Base-by-base conservation (phyloP, 768 basidiomycete species). In the Phaeotremella fagi region DNA sequence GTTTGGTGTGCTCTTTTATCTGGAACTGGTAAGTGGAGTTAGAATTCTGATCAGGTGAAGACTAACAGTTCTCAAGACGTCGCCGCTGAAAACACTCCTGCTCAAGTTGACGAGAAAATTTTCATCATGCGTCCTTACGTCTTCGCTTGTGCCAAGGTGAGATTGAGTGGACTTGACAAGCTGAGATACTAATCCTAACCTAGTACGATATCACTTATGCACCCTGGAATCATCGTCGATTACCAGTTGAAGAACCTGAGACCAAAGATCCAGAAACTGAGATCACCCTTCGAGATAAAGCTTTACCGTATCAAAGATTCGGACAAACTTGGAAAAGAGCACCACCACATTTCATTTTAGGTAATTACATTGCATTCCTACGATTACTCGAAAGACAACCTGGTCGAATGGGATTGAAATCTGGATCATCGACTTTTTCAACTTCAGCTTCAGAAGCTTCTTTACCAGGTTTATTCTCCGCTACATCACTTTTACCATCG, bases 81-180 rank as follows among this genome's bases (percentile, higher is more conserved):
- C 16, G 49, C 53, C 1, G 47, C 52, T 9, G 65, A 64, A 29
- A 70, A 73, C 42, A 66, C 60, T 3, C 33, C 56, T 11, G 54
- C 58, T n/a, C 72, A 75, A 38, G 63, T 72, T n/a, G 76, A 75
- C 35, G 70, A 76, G 50, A 72, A 72, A 48, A 68, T 76, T 47
- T 77, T 76, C 55, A 74, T 76, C 33, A 58, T 76, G 43, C 66
- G 75, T 27, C 75, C 76, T 2, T 77, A 71, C 49, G 77, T 77
- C 5, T 77, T 78, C 52, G 76, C 75, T 0, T 75, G 70, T 26
- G 75, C 75, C 57, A 72, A 75, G 55, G 75, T 76, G 27, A 20
- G 68, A 69, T 20, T 25, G 31, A 14, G 14, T 6, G n/a, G 27
- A 4, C 0, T 28, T 29, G 28, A 11, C 7, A 12, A 3, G 15